Base-by-base conservation (phyloP, 441 rosid species). In the Cnidoscolus chayamansa region DNA sequence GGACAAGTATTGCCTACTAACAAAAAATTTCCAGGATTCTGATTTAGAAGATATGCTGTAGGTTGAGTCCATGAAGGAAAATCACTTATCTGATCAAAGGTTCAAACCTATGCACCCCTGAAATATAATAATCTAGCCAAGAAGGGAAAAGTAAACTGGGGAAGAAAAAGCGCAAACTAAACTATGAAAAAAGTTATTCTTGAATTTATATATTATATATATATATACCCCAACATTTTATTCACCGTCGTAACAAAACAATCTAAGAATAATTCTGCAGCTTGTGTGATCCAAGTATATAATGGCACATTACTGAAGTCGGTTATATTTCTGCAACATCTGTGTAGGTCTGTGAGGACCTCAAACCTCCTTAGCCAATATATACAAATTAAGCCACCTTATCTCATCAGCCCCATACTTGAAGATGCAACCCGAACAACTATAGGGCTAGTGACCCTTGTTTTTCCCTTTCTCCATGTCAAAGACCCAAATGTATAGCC, bases 401-500 rank as follows among this genome's bases (percentile, higher is more conserved):
- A 80, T 73, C 81, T 70, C 71, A 78, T 62, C 77, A 83, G 66
- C 25, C 88, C 86, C 74, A 31, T 50, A 16, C 58, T 17, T 13
- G 84, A 78, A 19, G 79, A 31, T 19, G 74, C 81, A 13, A 50
- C 80, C 58, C 70, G 82, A 72, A 86, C 86, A 43, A 79, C 86
- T 8, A 86, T 63, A 15, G 90, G 86, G 78, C 85, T 84, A 48
- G 74, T 77, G 51, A 84, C 86, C 61, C 76, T 40, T 50, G 59
- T 10, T 43, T 70, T 77, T 70, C 80, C 57, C 31, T 58, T 83
- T 75, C 72, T 84, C 88, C 90, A 86, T 17, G 86, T 56, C 85
- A 85, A 62, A 68, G 49, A 79, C 61, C 90, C 90, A 43, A 85
- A 86, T 19, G 59, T 68, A 74, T 81, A 86, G 15, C 84, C 88